A percentile compares a stretch with the other conserved stretches of the same genome.
These are phyloP conservation scores for Leptographium procerum DNA, from an alignment of 2,329 filamentous ascomycete genomes.

Conservation along the genomic window DNA sequence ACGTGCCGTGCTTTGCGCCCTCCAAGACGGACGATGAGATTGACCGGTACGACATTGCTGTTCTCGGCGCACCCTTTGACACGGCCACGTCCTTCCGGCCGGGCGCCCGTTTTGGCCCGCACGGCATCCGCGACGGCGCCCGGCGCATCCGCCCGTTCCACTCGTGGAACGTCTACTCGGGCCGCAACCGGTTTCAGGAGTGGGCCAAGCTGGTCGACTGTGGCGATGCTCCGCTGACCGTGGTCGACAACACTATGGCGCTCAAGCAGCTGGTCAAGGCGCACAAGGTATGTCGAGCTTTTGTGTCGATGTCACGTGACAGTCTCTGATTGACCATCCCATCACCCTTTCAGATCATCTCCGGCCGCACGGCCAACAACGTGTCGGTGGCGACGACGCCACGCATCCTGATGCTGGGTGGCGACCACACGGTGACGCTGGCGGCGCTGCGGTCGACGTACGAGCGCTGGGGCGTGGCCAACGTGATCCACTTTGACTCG, in stretches of 20 bases:
- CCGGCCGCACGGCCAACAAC: conserved; percentile 26
- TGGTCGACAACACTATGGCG: conserved; percentile 65
- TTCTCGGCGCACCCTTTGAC: conserved; percentile 39
- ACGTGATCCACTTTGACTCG: conserved; percentile 52
- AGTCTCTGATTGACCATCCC: neutral
- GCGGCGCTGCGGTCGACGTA: conserved; percentile 50
- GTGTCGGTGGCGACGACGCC: conserved; percentile 29
- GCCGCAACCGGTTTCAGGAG: conserved; percentile 55
- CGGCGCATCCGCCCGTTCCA: conserved; percentile 13
- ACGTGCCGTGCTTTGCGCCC: conserved; percentile 45
- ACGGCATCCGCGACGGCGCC: conserved; percentile 17
- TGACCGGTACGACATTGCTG: conserved; percentile 45
- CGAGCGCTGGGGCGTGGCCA: conserved; percentile 37
- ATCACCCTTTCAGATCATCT: conserved; percentile 7
- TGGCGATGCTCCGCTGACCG: conserved; percentile 66
- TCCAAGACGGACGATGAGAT: conserved; percentile 30
- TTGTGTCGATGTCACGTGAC: neutral
- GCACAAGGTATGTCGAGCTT: conserved; percentile 31
- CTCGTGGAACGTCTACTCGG: conserved; percentile 18
- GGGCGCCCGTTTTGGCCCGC: conserved; percentile 18
- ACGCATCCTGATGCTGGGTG: conserved; percentile 38
- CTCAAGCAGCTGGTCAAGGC: conserved; percentile 65
- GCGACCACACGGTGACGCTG: conserved; percentile 33
- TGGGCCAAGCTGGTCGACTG: conserved; percentile 69
- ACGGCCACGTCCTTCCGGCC: conserved; percentile 22